A percentile compares a stretch with the other conserved stretches of the same genome.
Conservation (phyloP, 176 grass and related monocot species). For the Cenchrus americanus region DNA sequence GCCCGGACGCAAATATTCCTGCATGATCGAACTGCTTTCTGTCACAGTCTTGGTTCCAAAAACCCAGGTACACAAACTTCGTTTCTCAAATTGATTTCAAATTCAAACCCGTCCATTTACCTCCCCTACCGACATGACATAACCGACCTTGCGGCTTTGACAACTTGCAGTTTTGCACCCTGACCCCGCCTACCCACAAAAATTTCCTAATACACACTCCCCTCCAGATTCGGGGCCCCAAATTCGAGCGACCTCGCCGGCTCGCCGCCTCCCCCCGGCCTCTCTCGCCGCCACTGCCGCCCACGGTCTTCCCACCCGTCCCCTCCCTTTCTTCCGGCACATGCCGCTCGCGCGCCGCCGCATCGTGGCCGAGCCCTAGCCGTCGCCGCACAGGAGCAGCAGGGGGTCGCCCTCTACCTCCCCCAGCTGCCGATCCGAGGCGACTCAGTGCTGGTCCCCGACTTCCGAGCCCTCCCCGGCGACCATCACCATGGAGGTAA, state of each 20-base stretch:
- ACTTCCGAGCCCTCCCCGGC: neutral
- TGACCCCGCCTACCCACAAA: neutral
- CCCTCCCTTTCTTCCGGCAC: neutral
- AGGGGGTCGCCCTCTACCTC: neutral
- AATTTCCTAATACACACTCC: neutral
- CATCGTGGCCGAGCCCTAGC: neutral
- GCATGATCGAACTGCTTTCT: neutral
- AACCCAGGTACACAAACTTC: neutral
- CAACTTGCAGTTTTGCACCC: neutral
- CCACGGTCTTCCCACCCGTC: neutral
- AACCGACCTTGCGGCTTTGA: neutral
- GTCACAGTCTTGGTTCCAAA: neutral
- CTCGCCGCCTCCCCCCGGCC: neutral
- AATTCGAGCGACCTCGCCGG: conserved; percentile 2
- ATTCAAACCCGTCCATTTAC: neutral
- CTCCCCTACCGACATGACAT: neutral
- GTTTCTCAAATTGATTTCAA: neutral
- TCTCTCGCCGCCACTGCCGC: neutral
- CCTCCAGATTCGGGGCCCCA: neutral
- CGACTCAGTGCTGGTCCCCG: neutral
- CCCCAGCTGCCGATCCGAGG: conserved; percentile 2
- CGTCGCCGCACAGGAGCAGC: neutral
- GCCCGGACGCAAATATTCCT: neutral
- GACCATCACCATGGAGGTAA: conserved; percentile 46
- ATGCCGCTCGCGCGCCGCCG: neutral